Evolutionary conservation across 257 asterid species (phyloP).

Genomic region (Solanum tacnaense): DNA sequence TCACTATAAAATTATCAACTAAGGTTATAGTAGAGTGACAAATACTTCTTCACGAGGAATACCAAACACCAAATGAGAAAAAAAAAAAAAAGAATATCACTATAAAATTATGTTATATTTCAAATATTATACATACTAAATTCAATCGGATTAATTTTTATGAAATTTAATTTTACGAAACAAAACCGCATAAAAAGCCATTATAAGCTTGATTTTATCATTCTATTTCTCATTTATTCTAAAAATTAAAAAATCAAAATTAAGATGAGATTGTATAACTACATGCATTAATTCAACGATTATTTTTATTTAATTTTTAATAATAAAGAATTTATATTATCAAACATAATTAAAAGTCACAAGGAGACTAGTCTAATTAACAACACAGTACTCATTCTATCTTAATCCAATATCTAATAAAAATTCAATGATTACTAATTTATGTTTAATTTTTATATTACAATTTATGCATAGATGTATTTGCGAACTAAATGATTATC

Average conservation of each 20-base stretch:
- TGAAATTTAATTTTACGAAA: neutral
- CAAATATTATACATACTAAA: neutral
- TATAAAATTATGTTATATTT: neutral
- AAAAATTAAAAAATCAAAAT: too few relatives aligned
- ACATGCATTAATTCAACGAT: neutral
- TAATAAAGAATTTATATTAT: too few relatives aligned
- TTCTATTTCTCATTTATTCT: neutral
- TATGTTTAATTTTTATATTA: too few relatives aligned
- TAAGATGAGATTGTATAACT: neutral
- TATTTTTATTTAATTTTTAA: too few relatives aligned
- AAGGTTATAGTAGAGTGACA: fast-evolving
- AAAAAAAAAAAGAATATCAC: too few relatives aligned
- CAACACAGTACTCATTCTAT: neutral
- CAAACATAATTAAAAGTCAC: neutral
- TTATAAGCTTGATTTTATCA: neutral
- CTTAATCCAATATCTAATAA: neutral
- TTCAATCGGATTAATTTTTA: neutral
- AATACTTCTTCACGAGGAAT: too few relatives aligned
- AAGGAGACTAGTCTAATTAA: neutral
- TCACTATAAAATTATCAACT: too few relatives aligned
- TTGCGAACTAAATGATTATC: neutral
- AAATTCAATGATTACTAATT: neutral
- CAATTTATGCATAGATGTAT: neutral
- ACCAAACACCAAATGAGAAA: fast-evolving
- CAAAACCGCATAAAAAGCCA: too few relatives aligned